These are phyloP conservation scores for Colletotrichum sp. DNA, from an alignment of 2,329 filamentous ascomycete genomes.

Conservation along the genomic window DNA sequence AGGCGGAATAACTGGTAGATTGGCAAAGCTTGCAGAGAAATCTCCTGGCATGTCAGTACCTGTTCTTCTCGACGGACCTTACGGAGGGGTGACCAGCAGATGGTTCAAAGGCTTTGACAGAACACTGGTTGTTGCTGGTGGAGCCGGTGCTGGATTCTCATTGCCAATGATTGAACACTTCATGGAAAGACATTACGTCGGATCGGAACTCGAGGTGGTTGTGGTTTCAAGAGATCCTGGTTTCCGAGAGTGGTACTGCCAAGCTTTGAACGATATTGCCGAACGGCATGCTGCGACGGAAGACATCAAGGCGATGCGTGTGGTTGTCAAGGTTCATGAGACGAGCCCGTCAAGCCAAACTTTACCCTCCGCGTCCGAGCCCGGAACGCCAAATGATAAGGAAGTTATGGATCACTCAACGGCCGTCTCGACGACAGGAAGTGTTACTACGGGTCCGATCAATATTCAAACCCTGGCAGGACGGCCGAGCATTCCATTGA, in stretches of 20 bases:
- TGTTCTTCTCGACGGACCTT: constrained; percentile 63
- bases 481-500: constrained; percentile 20
- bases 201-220: constrained; percentile 5
- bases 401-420: neutral
- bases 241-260: constrained; percentile 9
- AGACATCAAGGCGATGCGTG: neutral
- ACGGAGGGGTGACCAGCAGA: constrained; percentile 52
- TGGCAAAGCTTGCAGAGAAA: constrained; percentile 42
- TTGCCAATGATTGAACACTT: constrained; percentile 51
- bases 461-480: neutral
- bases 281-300: neutral
- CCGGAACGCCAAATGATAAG: neutral
- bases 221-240: constrained; percentile 3
- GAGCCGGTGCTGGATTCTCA: constrained; percentile 59
- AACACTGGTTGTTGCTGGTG: constrained; percentile 56
- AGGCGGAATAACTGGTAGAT: constrained; percentile 51
- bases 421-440: neutral
- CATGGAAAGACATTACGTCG: constrained; percentile 7
- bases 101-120: constrained; percentile 44
- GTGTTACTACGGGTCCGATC: neutral
- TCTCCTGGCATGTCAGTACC: constrained; percentile 40
- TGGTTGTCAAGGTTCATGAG: neutral
- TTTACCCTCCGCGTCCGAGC: neutral
- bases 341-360: neutral
- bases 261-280: neutral